phyloP scores from a whole-genome alignment of 192 early-diverging fungal species.

The Coemansia sp. region DNA sequence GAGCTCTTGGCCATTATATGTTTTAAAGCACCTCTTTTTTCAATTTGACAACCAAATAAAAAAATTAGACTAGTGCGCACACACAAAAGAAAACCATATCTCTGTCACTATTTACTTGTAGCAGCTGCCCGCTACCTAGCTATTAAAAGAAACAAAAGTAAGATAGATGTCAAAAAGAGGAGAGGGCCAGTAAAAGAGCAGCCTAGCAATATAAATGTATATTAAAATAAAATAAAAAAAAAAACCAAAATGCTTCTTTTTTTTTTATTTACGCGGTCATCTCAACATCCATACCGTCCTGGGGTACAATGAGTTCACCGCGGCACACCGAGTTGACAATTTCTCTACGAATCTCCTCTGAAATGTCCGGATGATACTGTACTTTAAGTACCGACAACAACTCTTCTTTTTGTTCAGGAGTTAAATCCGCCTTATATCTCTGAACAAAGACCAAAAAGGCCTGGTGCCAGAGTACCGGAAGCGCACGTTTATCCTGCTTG shows the following conservation, averaged over 20 bases:
- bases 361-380: constrained; percentile 78
- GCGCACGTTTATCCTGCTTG: constrained; percentile 70
- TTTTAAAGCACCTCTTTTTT: too few relatives aligned
- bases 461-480: constrained; percentile 99
- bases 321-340: constrained; percentile 67
- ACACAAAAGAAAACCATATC: too few relatives aligned
- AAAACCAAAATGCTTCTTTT: too few relatives aligned
- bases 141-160: too few relatives aligned
- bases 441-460: constrained; percentile 93
- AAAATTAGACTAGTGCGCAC: too few relatives aligned
- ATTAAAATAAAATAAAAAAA: neutral
- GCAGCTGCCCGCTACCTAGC: too few relatives aligned
- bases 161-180: neutral
- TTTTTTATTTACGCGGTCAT: too few relatives aligned
- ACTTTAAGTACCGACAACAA: constrained; percentile 76
- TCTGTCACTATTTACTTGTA: too few relatives aligned
- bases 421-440: constrained; percentile 93
- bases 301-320: constrained; percentile 63
- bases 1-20: too few relatives aligned
- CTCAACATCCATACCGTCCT: constrained; percentile 54
- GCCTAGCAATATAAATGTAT: neutral
- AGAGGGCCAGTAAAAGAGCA: too few relatives aligned
- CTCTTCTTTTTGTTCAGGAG: constrained; percentile 90
- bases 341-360: constrained; percentile 93
- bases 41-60: too few relatives aligned